Evolutionary conservation across 306 rosid genomes (phyloP).

Genomic region (Prunus armeniaca): DNA sequence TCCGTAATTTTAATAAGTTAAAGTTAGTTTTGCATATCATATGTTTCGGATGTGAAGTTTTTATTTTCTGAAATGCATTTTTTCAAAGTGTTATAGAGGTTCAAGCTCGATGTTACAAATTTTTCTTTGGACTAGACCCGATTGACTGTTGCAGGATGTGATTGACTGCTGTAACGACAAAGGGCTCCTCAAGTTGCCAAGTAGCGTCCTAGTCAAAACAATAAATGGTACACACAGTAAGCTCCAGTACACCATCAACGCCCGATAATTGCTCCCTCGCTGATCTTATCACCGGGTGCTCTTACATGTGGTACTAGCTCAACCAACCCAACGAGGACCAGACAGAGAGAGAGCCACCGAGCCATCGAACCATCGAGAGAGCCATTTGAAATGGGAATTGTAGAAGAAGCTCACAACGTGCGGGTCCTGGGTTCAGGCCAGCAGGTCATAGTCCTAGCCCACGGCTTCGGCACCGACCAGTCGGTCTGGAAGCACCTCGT

Average conservation of each 20-base stretch:
- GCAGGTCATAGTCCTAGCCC: conserved; percentile 50
- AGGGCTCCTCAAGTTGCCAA: too few species aligned
- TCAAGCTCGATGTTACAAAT: too few species aligned
- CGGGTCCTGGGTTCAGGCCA: conserved; percentile 53
- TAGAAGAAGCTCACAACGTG: conserved; percentile 76
- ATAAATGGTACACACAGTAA: neutral
- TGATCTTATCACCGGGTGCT: neutral
- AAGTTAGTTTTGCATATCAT: too few species aligned
- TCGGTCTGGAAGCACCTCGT: conserved; percentile 79
- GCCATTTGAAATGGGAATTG: conserved; percentile 53
- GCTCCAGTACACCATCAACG: neutral
- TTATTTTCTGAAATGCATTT: accelerated
- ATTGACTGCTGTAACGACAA: too few species aligned
- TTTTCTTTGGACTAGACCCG: too few species aligned
- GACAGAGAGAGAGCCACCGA: neutral
- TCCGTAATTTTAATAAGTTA: too few species aligned
- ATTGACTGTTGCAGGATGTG: too few species aligned
- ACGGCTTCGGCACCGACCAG: conserved; percentile 86
- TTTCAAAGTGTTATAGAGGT: too few species aligned
- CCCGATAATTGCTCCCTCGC: neutral
- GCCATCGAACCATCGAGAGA: too few species aligned
- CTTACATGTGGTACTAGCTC: neutral
- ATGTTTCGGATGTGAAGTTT: too few species aligned
- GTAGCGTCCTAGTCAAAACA: neutral
- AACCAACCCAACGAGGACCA: too few species aligned